phyloP scores from a whole-genome alignment of 495 filamentous ascomycete genomes.

The Cetradonia linearis region DNA sequence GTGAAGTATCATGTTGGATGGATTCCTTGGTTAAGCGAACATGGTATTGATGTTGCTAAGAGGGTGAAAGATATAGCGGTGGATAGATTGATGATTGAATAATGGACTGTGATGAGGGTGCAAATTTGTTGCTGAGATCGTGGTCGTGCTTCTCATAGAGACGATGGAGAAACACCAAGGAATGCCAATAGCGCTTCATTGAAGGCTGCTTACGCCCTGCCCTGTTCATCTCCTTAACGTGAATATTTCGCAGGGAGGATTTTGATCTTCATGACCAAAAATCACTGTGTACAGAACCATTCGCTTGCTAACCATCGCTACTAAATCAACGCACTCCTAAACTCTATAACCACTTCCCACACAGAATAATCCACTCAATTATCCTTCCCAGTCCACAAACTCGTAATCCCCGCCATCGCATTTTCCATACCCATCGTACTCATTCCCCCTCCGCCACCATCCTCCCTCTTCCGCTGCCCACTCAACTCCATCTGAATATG shows the following conservation, averaged over 20 bases:
- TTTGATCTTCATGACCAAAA: background rate
- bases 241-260: background rate
- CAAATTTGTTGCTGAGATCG: too few relatives aligned
- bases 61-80: too few relatives aligned
- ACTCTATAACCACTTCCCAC: background rate
- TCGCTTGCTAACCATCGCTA: background rate
- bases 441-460: conserved; percentile 36
- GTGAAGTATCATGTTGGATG: too few relatives aligned
- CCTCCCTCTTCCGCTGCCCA: conserved; percentile 68
- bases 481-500: conserved; percentile 80
- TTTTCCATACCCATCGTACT: conserved; percentile 35
- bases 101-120: too few relatives aligned
- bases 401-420: conserved; percentile 48
- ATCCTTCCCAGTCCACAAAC: conserved; percentile 21
- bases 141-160: too few relatives aligned
- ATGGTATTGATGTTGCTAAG: too few relatives aligned
- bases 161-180: too few relatives aligned
- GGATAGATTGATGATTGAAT: too few relatives aligned
- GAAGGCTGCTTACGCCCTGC: too few relatives aligned
- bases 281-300: background rate
- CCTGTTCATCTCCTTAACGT: too few relatives aligned
- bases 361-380: background rate
- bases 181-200: too few relatives aligned
- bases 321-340: background rate
- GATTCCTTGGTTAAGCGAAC: too few relatives aligned